phyloP scores from a whole-genome alignment of 2,329 filamentous ascomycete genomes.

The Ophiostoma tasmaniense region DNA sequence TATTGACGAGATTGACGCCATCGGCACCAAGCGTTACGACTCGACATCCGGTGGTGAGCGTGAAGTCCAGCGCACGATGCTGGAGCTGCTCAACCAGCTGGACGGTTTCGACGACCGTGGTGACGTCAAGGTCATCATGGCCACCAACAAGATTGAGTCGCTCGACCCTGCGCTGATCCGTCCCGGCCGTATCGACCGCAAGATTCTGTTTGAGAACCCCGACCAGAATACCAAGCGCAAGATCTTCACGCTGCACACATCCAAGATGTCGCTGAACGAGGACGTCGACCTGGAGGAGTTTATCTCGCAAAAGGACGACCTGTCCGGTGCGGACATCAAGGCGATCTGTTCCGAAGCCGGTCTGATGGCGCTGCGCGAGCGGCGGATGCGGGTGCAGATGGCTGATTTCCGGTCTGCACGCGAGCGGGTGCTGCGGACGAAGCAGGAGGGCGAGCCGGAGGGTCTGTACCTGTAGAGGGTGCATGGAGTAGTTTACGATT shows the following conservation, averaged over 20 bases:
- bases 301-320: constrained; percentile 95
- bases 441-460: constrained; percentile 97
- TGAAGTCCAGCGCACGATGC: constrained; percentile 96
- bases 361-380: constrained; percentile 84
- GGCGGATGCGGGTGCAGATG: constrained; percentile 98
- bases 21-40: constrained; percentile 97
- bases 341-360: constrained; percentile 97
- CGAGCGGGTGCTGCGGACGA: constrained; percentile 93
- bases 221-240: constrained; percentile 89
- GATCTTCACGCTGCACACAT: constrained; percentile 96
- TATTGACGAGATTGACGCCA: constrained; percentile 98
- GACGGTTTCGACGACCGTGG: constrained; percentile 98
- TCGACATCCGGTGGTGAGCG: constrained; percentile 94
- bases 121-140: constrained; percentile 99
- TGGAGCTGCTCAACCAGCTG: constrained; percentile 95
- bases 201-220: constrained; percentile 69
- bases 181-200: constrained; percentile 94
- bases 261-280: constrained; percentile 93
- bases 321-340: constrained; percentile 96
- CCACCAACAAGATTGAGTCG: constrained; percentile 99
- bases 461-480: constrained; percentile 82
- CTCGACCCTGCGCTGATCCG: constrained; percentile 93
- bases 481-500: neutral
- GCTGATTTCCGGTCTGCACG: constrained; percentile 89
- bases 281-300: constrained; percentile 99